These are phyloP conservation scores for Ophiosphaerella narmari DNA, from an alignment of 2,329 filamentous ascomycete genomes.

Conservation along the genomic window DNA sequence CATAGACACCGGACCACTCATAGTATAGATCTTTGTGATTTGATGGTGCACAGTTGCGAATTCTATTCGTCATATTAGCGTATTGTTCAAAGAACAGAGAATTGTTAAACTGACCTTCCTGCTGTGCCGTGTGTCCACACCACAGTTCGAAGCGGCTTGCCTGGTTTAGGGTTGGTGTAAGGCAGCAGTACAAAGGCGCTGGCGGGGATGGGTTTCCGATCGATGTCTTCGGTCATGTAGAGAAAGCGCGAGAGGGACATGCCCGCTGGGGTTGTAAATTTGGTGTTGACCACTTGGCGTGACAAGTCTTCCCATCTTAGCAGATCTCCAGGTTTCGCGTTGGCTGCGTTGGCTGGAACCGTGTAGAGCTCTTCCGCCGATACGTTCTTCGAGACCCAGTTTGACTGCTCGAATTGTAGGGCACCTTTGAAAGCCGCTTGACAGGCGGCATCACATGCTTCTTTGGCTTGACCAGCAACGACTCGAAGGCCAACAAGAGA, in stretches of 20 bases:
- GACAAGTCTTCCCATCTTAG: constrained; percentile 23
- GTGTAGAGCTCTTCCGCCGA: constrained; percentile 18
- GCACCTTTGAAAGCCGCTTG: neutral
- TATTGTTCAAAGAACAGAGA: too few relatives aligned
- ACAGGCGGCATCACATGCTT: constrained; percentile 1
- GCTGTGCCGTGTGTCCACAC: constrained; percentile 27
- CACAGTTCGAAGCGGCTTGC: constrained; percentile 17
- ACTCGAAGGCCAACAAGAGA: neutral
- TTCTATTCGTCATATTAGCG: neutral
- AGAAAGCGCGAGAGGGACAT: constrained; percentile 24
- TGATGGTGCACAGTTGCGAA: constrained; percentile 20
- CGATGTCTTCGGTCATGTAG: constrained; percentile 29
- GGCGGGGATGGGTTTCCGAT: constrained; percentile 23
- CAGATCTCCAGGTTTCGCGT: constrained; percentile 21
- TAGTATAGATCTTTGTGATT: constrained; percentile 29
- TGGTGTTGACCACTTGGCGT: constrained; percentile 14
- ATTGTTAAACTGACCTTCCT: constrained; percentile 3
- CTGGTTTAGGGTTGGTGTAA: constrained; percentile 15
- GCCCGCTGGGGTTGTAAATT: constrained; percentile 19
- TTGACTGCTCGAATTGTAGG: neutral
- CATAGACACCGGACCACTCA: constrained; percentile 23
- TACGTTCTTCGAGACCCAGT: constrained; percentile 8
- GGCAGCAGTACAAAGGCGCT: constrained; percentile 25
- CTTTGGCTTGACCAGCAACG: neutral
- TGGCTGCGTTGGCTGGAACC: constrained; percentile 16